phyloP scores from a whole-genome alignment of 2,329 filamentous ascomycete genomes.

The Gliomastix tumulicola region DNA sequence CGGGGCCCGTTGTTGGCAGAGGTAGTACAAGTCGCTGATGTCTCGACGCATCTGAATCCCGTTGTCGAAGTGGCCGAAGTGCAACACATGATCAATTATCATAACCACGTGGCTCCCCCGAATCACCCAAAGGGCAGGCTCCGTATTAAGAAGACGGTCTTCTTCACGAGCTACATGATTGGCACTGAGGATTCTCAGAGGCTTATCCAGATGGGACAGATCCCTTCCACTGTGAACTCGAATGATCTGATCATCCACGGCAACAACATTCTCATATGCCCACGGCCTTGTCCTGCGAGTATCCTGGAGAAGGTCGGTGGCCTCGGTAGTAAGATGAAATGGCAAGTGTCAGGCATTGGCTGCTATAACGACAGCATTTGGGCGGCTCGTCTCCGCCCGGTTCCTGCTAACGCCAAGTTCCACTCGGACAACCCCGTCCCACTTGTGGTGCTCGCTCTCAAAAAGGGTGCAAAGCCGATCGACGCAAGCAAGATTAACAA shows the following conservation, averaged over 20 bases:
- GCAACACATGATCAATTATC: conserved; percentile 81
- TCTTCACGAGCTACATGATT: conserved; percentile 90
- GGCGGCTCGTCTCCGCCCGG: conserved; percentile 74
- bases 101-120: conserved; percentile 54
- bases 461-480: conserved; percentile 66
- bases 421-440: conserved; percentile 77
- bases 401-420: conserved; percentile 57
- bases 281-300: conserved; percentile 62
- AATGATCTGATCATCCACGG: conserved; percentile 73
- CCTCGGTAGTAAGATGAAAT: conserved; percentile 73
- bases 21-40: conserved; percentile 80
- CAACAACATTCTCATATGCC: conserved; percentile 86
- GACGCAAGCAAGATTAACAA: conserved; percentile 77
- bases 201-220: conserved; percentile 61
- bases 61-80: conserved; percentile 75
- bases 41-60: conserved; percentile 66
- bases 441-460: conserved; percentile 74
- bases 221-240: conserved; percentile 31
- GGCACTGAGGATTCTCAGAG: conserved; percentile 62
- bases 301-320: conserved; percentile 82
- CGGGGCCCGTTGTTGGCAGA: conserved; percentile 66
- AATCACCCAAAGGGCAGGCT: conserved; percentile 37
- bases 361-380: conserved; percentile 76
- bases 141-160: conserved; percentile 77
- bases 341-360: conserved; percentile 74